A percentile compares a stretch with the other conserved stretches of the same genome.
phyloP scores from a whole-genome alignment of 352 stramenopile genomes.

The Pythium dissimile region DNA sequence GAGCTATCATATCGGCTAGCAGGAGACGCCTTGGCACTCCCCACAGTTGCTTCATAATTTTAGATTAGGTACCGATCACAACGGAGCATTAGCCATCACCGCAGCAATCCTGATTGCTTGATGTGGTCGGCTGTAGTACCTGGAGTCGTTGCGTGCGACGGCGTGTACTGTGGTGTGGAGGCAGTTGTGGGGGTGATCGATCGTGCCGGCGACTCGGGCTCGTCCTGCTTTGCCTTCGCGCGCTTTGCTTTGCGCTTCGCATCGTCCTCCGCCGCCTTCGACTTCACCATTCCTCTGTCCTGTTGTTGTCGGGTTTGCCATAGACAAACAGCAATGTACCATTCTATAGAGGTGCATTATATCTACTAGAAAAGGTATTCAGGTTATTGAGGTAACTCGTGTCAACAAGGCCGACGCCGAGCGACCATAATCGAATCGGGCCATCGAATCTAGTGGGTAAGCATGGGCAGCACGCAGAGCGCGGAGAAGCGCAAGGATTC shows the following conservation, averaged over 20 bases:
- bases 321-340: no score
- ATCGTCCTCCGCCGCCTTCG: constrained; percentile 57
- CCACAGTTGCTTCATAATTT: constrained; percentile 9
- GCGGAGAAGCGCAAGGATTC: constrained; percentile 47
- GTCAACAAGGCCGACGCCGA: constrained; percentile 12
- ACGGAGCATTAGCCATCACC: no score
- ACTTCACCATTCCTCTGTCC: constrained; percentile 43
- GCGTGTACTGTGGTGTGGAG: constrained; percentile 14
- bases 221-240: constrained; percentile 43
- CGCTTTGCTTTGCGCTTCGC: constrained; percentile 68
- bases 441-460: background rate
- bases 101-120: no score
- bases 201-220: constrained; percentile 19
- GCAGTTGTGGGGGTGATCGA: constrained; percentile 7
- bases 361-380: constrained; percentile 9
- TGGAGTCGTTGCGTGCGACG: constrained; percentile 19
- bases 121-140: constrained; percentile 5
- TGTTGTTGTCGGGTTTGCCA: background rate
- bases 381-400: constrained; percentile 1
- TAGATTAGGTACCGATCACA: background rate
- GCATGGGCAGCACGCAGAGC: constrained; percentile 46
- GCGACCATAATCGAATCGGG: background rate
- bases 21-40: constrained; percentile 56
- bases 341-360: constrained; percentile 5
- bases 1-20: constrained; percentile 94